Percentiles rank a stretch among this genome's conserved stretches.
Evolutionary conservation across 768 basidiomycete genomes (phyloP).

Genomic region (Rhodotorula babjevae): DNA sequence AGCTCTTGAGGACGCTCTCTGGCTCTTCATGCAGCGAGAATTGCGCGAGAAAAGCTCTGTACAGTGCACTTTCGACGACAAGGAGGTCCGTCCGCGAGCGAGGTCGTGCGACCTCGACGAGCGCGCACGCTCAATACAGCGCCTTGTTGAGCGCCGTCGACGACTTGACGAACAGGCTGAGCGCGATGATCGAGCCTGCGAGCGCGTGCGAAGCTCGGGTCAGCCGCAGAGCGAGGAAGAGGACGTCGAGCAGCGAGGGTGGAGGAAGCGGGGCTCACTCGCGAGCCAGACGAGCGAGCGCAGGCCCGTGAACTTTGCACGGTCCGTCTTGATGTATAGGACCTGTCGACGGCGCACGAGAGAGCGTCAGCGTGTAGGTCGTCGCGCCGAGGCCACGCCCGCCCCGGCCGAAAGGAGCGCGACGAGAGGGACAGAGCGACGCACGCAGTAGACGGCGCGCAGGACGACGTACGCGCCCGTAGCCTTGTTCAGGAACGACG

Average conservation of each 20-base stretch:
- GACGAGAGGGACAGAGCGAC: neutral
- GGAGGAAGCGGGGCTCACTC: neutral
- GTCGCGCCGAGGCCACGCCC: too few species aligned
- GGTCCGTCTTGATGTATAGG: neutral
- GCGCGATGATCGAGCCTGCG: neutral
- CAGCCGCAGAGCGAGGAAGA: too few species aligned
- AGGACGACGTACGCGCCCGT: constrained; percentile 3
- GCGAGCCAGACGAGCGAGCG: constrained; percentile 1
- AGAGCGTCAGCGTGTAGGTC: too few species aligned
- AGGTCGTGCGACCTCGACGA: too few species aligned
- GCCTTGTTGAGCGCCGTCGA: constrained; percentile 4
- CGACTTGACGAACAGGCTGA: neutral
- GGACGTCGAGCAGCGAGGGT: too few species aligned
- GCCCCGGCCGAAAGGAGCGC: too few species aligned
- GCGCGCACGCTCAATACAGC: neutral
- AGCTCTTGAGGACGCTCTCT: too few species aligned
- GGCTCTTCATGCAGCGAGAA: too few species aligned
- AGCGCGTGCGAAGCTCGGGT: neutral
- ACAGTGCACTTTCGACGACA: too few species aligned
- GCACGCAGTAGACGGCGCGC: neutral
- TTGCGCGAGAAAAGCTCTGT: too few species aligned
- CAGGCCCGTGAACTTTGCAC: neutral
- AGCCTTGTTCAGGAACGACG: neutral
- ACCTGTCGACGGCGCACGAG: neutral
- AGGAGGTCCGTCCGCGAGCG: too few species aligned